Evolutionary conservation across 352 stramenopile genomes (phyloP).

Genomic region (Phytophthora meadii): DNA sequence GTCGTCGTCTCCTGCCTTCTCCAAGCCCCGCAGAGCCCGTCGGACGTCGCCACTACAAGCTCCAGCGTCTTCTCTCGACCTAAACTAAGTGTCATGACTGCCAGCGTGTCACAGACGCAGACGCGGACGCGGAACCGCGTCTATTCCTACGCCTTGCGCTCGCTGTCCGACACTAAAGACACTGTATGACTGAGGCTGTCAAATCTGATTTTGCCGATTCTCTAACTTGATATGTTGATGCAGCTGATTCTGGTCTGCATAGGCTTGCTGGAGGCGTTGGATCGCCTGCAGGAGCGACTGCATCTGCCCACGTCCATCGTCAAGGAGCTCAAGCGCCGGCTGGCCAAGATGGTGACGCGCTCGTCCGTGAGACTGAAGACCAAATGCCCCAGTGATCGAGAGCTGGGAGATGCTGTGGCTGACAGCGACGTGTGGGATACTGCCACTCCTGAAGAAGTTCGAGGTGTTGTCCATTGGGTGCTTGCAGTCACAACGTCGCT

Average conservation of each 20-base stretch:
- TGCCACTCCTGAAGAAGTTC: constrained; percentile 67
- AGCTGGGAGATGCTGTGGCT: constrained; percentile 59
- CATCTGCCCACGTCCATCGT: constrained; percentile 72
- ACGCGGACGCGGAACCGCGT: constrained; percentile 47
- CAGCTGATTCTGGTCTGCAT: constrained; percentile 86
- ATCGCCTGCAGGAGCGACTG: constrained; percentile 76
- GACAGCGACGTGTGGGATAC: constrained; percentile 64
- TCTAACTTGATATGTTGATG: constrained; percentile 14
- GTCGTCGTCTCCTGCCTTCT: constrained; percentile 9
- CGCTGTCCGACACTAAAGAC: constrained; percentile 76
- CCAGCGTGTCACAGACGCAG: constrained; percentile 28
- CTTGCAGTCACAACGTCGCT: constrained; percentile 64
- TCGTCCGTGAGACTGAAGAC: constrained; percentile 47
- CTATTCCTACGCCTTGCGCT: constrained; percentile 68
- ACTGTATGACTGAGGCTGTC: constrained; percentile 43
- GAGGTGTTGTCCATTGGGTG: constrained; percentile 74
- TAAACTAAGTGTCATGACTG: constrained; percentile 14
- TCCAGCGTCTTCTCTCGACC: neutral
- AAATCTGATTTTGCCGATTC: constrained; percentile 14
- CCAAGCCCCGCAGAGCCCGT: neutral
- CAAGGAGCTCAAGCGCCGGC: constrained; percentile 74
- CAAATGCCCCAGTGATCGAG: constrained; percentile 28
- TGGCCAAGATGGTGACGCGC: constrained; percentile 69
- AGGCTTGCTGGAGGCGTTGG: constrained; percentile 73
- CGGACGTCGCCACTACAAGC: neutral